A percentile compares a stretch with the other conserved stretches of the same genome.
phyloP scores from a whole-genome alignment of 176 grass and related monocot genomes.

The Oryza glumipatula region DNA sequence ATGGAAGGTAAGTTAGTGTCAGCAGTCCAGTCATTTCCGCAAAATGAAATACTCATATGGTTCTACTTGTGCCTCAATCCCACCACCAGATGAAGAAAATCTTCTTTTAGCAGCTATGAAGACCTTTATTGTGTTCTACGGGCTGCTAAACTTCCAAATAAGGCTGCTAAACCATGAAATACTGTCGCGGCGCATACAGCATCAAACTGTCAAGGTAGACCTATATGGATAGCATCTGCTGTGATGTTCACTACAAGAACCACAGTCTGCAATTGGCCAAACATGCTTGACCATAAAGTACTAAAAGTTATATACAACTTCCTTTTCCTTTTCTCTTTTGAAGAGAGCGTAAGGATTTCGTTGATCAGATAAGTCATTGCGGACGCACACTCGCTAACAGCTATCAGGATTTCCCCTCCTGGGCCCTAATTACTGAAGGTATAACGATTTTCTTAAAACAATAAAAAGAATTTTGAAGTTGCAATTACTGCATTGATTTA shows the following conservation, averaged over 20 bases:
- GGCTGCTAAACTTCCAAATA: not conserved
- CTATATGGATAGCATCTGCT: not conserved
- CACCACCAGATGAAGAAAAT: not conserved
- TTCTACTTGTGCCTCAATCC: not conserved
- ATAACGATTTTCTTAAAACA: not conserved
- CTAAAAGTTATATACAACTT: not conserved
- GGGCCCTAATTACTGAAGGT: not conserved
- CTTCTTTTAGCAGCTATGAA: not conserved
- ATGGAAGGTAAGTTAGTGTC: not conserved
- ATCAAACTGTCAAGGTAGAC: not conserved
- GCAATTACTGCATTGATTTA: not conserved
- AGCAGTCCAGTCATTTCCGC: no score
- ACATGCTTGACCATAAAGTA: slow-evolving; percentile 2
- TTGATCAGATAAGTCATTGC: slow-evolving; percentile 1
- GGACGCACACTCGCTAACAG: not conserved
- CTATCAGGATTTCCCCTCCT: not conserved
- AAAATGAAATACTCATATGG: not conserved
- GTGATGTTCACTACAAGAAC: not conserved
- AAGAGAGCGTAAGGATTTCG: not conserved
- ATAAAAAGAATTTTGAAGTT: not conserved
- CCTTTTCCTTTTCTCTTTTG: not conserved
- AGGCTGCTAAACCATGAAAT: not conserved
- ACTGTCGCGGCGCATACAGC: not conserved
- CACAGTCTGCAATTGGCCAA: not conserved
- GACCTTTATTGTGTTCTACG: not conserved